Evolutionary conservation across 306 rosid genomes (phyloP).

Genomic region (Luffa aegyptiaca): DNA sequence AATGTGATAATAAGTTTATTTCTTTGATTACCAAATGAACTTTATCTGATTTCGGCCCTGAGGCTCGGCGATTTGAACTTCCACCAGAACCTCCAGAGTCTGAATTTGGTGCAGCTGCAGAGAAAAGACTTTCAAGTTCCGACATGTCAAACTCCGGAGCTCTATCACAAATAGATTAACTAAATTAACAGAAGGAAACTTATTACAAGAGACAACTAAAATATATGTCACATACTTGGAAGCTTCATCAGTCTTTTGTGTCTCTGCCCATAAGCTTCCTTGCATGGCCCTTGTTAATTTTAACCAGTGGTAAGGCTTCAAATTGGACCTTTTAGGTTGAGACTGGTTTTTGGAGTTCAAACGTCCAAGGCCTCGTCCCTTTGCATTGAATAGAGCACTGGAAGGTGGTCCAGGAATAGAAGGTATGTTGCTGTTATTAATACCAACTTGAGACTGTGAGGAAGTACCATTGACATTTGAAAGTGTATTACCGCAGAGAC

Average conservation of each 20-base stretch:
- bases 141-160: conserved; percentile 97
- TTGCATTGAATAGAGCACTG: conserved; percentile 39
- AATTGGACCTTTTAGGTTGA: conserved; percentile 55
- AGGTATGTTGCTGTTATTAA: conserved; percentile 36
- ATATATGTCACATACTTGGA: conserved; percentile 41
- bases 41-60: conserved; percentile 59
- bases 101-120: conserved; percentile 58
- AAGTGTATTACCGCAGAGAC: conserved; percentile 33
- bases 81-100: conserved; percentile 34
- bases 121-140: conserved; percentile 90
- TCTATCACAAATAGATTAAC: conserved; percentile 36
- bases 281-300: conserved; percentile 90
- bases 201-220: conserved; percentile 8
- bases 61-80: conserved; percentile 36
- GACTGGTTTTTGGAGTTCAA: conserved; percentile 30
- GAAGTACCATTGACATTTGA: conserved; percentile 26
- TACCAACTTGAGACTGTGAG: conserved; percentile 18
- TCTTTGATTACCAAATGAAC: conserved; percentile 66
- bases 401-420: conserved; percentile 77
- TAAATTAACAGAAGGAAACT: conserved; percentile 10
- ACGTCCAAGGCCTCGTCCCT: conserved; percentile 59
- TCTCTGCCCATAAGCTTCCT: conserved; percentile 97
- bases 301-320: conserved; percentile 97
- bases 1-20: not conserved
- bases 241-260: conserved; percentile 71